Percentiles rank a stretch among this genome's conserved stretches.
These are phyloP conservation scores for Penicillium concentricum DNA, from an alignment of 2,329 filamentous ascomycete genomes.

Conservation along the genomic window DNA sequence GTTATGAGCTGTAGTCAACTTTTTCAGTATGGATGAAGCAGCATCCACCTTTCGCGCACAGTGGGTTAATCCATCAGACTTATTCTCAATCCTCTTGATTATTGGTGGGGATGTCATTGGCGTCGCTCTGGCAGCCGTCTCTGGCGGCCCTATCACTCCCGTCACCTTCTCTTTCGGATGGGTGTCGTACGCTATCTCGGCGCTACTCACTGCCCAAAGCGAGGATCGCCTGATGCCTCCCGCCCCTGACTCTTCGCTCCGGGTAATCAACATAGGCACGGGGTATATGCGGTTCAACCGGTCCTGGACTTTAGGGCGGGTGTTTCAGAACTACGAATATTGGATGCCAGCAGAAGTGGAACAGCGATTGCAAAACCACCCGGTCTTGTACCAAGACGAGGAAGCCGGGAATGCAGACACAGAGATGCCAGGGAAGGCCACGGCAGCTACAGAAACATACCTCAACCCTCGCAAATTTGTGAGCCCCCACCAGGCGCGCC, in stretches of 20 bases:
- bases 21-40: neutral
- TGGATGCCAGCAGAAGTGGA: slow-evolving; percentile 20
- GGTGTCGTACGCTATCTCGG: slow-evolving; percentile 38
- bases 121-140: slow-evolving; percentile 35
- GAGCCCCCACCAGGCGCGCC: neutral
- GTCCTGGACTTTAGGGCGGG: slow-evolving; percentile 46
- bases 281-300: slow-evolving; percentile 42
- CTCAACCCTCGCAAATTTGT: neutral
- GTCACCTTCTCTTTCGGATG: slow-evolving; percentile 44
- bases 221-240: slow-evolving; percentile 37
- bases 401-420: neutral
- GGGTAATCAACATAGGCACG: slow-evolving; percentile 38
- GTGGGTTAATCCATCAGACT: slow-evolving; percentile 24
- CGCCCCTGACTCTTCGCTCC: slow-evolving; percentile 29
- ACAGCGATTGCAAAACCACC: slow-evolving; percentile 4
- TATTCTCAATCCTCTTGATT: slow-evolving; percentile 37
- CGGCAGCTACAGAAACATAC: neutral
- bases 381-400: neutral
- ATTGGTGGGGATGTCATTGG: slow-evolving; percentile 39
- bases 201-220: slow-evolving; percentile 32
- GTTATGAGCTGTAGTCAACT: neutral
- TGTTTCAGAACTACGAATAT: slow-evolving; percentile 44
- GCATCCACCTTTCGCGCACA: neutral
- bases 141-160: slow-evolving; percentile 28
- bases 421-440: slow-evolving; percentile 10